These are phyloP conservation scores for Penicillium cataractarum DNA, from an alignment of 495 filamentous ascomycete species.

Conservation along the genomic window DNA sequence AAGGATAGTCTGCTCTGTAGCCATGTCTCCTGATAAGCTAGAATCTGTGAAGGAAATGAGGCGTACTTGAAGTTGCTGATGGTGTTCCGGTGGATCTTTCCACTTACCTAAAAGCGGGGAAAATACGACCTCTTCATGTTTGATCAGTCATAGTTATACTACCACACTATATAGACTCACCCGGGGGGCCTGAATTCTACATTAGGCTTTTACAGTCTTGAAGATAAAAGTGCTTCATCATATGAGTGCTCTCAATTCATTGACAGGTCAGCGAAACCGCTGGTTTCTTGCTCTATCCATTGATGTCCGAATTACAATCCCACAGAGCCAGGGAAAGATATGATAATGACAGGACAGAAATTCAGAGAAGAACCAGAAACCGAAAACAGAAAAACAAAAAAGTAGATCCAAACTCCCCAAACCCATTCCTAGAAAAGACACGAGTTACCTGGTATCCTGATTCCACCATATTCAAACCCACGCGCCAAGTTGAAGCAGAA, in stretches of 20 bases:
- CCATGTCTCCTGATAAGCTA: not conserved
- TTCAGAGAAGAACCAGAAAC: slow-evolving; percentile 5
- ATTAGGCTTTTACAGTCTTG: too few relatives aligned
- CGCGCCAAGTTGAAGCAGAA: slow-evolving; percentile 8
- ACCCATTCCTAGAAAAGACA: slow-evolving; percentile 11
- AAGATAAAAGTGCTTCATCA: not conserved
- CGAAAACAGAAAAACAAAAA: slow-evolving; percentile 4
- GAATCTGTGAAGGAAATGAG: not conserved
- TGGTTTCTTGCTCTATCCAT: not conserved
- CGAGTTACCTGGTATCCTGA: slow-evolving; percentile 22
- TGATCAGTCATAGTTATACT: slow-evolving; percentile 1
- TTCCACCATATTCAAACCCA: slow-evolving; percentile 16
- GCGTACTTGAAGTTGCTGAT: not conserved
- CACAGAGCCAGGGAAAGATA: slow-evolving; percentile 1
- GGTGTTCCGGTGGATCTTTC: not conserved
- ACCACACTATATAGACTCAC: not conserved
- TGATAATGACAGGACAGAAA: not conserved
- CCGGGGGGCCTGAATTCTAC: not conserved
- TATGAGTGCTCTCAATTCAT: not conserved
- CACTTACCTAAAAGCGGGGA: not conserved
- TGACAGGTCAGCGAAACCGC: not conserved
- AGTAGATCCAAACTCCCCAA: not conserved
- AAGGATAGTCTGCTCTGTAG: not conserved
- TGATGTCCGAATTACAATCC: slow-evolving; percentile 8
- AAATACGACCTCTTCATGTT: not conserved